A percentile compares a stretch with the other conserved stretches of the same genome.
phyloP scores from a whole-genome alignment of 140 eudicot genomes.

The Bidens hawaiensis region DNA sequence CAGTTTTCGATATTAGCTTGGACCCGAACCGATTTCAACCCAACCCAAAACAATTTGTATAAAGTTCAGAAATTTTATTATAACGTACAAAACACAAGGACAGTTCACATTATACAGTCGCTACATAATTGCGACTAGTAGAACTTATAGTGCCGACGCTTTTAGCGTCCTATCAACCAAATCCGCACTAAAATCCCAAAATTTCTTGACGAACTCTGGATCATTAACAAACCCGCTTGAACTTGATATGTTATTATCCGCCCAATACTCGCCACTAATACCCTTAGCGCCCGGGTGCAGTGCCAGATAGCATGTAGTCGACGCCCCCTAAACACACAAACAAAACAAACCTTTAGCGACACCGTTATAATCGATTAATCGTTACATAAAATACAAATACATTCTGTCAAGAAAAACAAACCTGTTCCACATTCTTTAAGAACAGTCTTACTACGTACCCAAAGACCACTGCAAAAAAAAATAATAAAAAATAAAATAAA shows the following conservation, averaged over 20 bases:
- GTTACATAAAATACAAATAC: not conserved
- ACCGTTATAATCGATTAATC: too few species aligned
- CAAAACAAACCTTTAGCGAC: too few species aligned
- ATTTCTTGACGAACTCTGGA: too few species aligned
- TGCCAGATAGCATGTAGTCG: slow-evolving; percentile 78
- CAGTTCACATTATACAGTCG: not conserved
- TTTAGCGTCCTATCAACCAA: too few species aligned
- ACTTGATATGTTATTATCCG: too few species aligned
- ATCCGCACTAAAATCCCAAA: too few species aligned
- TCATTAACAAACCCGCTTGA: too few species aligned
- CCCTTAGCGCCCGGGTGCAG: slow-evolving; percentile 61
- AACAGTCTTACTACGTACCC: slow-evolving; percentile 25
- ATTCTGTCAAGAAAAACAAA: slow-evolving; percentile 2
- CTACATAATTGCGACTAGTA: not conserved
- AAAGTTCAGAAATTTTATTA: too few species aligned
- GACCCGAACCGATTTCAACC: too few species aligned
- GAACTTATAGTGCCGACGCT: slow-evolving; percentile 10
- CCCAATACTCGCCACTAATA: slow-evolving; percentile 70
- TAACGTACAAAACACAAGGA: not conserved
- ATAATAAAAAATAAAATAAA: too few species aligned
- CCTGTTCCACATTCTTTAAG: slow-evolving; percentile 48
- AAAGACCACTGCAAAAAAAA: slow-evolving; percentile 32
- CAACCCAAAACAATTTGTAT: too few species aligned
- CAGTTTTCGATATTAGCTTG: too few species aligned
- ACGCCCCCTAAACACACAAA: slow-evolving; percentile 59